Conservation (phyloP, 306 rosid species). For the Cucurbita pepo region DNA sequence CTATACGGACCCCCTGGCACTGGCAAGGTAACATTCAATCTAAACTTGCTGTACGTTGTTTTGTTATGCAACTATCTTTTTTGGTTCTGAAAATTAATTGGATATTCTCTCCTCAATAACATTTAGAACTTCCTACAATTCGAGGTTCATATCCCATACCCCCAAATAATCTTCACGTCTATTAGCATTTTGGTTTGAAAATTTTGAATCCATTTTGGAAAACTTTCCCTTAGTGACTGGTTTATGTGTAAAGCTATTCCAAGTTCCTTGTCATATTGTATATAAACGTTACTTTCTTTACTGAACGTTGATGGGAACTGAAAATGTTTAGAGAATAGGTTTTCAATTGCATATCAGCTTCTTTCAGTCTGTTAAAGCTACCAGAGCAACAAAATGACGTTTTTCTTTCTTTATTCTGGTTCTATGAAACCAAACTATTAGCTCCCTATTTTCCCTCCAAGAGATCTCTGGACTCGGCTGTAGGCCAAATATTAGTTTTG, state of each 20-base stretch:
- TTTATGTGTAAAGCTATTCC: background rate
- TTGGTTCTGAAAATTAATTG: no score
- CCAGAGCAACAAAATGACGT: background rate
- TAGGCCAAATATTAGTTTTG: background rate
- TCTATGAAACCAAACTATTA: background rate
- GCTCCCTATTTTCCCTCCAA: background rate
- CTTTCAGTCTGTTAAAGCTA: background rate
- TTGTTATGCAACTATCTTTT: no score
- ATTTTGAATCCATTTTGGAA: background rate
- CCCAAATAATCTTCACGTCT: no score
- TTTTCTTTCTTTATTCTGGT: background rate
- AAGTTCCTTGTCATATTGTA: background rate
- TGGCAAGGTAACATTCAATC: constrained; percentile 45
- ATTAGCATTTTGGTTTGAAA: background rate
- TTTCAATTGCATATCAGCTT: background rate
- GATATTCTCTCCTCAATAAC: no score
- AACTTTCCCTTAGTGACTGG: background rate
- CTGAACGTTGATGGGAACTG: background rate
- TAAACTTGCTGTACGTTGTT: no score
- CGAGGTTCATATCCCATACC: no score
- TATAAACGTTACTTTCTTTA: background rate
- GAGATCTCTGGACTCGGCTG: background rate
- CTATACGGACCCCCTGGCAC: constrained; percentile 90
- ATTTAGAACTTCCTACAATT: no score
- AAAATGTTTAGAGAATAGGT: background rate